phyloP scores from a whole-genome alignment of 106 monocot species.

The Posidonia australis region DNA sequence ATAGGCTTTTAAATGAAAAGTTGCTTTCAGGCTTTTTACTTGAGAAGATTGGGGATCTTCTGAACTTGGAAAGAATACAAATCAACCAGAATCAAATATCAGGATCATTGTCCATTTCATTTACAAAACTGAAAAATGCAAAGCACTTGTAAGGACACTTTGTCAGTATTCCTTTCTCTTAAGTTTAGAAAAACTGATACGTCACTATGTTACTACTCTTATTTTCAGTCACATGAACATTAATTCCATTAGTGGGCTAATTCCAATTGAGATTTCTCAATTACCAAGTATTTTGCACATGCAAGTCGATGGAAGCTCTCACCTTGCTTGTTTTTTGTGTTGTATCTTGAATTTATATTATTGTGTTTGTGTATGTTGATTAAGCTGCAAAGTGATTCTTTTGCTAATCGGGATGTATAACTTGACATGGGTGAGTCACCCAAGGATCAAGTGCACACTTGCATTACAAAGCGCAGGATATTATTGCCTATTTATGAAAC shows the following conservation, averaged over 20 bases:
- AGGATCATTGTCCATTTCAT: slow-evolving; percentile 75
- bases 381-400: slow-evolving; percentile 7
- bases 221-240: slow-evolving; percentile 94
- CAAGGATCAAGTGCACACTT: too few species aligned
- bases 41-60: slow-evolving; percentile 76
- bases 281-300: slow-evolving; percentile 81
- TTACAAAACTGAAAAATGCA: slow-evolving; percentile 66
- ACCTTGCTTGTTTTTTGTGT: neutral
- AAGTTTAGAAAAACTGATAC: neutral
- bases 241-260: slow-evolving; percentile 90
- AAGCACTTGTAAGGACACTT: slow-evolving; percentile 79
- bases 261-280: slow-evolving; percentile 68
- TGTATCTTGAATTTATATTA: slow-evolving; percentile 2
- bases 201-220: slow-evolving; percentile 3
- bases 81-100: slow-evolving; percentile 94
- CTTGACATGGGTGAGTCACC: too few species aligned
- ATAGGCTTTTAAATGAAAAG: slow-evolving; percentile 97
- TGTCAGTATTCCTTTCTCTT: slow-evolving; percentile 16
- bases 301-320: slow-evolving; percentile 32
- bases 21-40: slow-evolving; percentile 73
- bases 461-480: too few species aligned
- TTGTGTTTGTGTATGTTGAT: neutral
- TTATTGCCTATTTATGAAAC: too few species aligned
- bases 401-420: slow-evolving; percentile 12
- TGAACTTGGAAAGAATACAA: slow-evolving; percentile 77